phyloP scores from a whole-genome alignment of 176 grass and related monocot genomes.

The Oryza punctata region DNA sequence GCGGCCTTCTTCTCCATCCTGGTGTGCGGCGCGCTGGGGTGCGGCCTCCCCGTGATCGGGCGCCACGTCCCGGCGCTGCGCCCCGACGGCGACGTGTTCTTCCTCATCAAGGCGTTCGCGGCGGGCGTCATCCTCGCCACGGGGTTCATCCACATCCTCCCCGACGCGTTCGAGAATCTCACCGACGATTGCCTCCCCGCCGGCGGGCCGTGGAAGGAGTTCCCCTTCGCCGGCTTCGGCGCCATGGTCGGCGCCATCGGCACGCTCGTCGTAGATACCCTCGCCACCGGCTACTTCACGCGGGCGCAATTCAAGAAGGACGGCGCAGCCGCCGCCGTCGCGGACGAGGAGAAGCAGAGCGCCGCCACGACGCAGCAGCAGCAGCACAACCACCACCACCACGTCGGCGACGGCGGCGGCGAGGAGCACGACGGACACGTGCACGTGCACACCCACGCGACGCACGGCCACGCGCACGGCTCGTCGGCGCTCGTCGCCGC shows the following conservation, averaged over 20 bases:
- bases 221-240: conserved; percentile 58
- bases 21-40: conserved; percentile 53
- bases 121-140: conserved; percentile 63
- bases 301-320: conserved; percentile 29
- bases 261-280: conserved; percentile 61
- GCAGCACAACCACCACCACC: neutral
- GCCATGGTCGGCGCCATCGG: conserved; percentile 71
- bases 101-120: conserved; percentile 65
- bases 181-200: conserved; percentile 19
- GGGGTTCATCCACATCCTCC: conserved; percentile 60
- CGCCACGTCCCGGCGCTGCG: conserved; percentile 44
- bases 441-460: conserved; percentile 52
- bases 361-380: neutral
- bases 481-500: conserved; percentile 37
- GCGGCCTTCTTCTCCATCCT: conserved; percentile 62
- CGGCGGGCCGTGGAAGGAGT: conserved; percentile 37
- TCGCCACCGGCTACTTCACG: conserved; percentile 65
- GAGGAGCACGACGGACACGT: conserved; percentile 28
- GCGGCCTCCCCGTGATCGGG: conserved; percentile 48
- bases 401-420: neutral
- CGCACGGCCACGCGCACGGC: conserved; percentile 58
- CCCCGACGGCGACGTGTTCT: conserved; percentile 53
- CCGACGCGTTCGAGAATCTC: conserved; percentile 55
- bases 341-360: conserved; percentile 33
- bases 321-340: neutral